Base-by-base conservation (phyloP, 768 basidiomycete species). In the Termitomyces sp. region DNA sequence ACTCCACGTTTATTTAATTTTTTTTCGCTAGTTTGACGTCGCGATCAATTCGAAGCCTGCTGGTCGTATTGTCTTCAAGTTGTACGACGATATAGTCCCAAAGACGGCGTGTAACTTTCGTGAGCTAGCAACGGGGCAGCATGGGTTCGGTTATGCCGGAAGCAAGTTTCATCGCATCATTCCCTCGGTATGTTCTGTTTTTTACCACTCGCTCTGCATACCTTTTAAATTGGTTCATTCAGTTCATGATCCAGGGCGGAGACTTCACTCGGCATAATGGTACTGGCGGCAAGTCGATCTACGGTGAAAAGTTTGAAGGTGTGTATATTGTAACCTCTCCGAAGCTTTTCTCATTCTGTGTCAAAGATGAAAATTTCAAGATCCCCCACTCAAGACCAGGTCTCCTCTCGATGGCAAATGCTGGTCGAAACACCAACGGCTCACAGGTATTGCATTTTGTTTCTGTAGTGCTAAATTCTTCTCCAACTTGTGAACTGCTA, bases 181-280 rank as follows among this genome's bases (percentile, higher is more conserved):
- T 56, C 86, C 87, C 40, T 67, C 77, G 58, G 85, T 84, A 45
- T 30, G 80, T 71, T 5, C 12, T 49, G 7, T 30, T 21, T 19
- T 21, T 35, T n/a, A 40, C 12, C 26, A 41, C 24, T 6, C 17
- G 19, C 35, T 45, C 12, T 54, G 24, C n/a, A 4, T 6, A 19
- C 17, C 17, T 50, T 14, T 14, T 7, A 50, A 50, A 26, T 43
- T n/a, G 34, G 30, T 30, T 22, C 19, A 12, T 58, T 8, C 56
- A 81, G 80, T 90, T 89, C 73, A 93, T 93, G 90, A 69, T 88
- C 45, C 91, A 93, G 68, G 92, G 90, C 24, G 92, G 92, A 24
- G 92, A 94, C 71, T 92, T 93, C 70, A 90, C 88, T 30, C 66
- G 71, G 10, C 76, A 80, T 59, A 81, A 91, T 58, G 88, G 88